Evolutionary conservation across 371 early-diverging fungal genomes (phyloP).

Genomic region (Mortierella polycephala): DNA sequence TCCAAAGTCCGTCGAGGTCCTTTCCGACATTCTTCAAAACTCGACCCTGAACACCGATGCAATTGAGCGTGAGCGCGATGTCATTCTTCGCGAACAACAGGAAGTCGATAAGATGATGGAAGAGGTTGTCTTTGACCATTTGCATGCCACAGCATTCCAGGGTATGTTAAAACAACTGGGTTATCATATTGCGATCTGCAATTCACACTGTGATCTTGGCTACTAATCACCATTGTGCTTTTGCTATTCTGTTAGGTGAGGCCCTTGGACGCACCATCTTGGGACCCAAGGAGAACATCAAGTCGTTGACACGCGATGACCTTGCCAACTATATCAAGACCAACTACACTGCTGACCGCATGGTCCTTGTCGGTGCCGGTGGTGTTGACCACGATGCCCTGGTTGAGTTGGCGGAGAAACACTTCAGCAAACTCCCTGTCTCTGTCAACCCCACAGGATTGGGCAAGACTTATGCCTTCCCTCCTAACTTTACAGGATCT

Average conservation of each 20-base stretch:
- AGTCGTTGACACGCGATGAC: constrained; percentile 85
- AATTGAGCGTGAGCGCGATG: constrained; percentile 94
- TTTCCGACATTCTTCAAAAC: constrained; percentile 95
- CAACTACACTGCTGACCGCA: constrained; percentile 95
- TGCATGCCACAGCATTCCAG: constrained; percentile 97
- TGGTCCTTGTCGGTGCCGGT: constrained; percentile 96
- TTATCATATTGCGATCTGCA: no score
- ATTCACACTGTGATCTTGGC: no score
- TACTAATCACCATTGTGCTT: no score
- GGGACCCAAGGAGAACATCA: constrained; percentile 93
- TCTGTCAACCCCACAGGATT: constrained; percentile 57
- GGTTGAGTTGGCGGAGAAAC: constrained; percentile 90
- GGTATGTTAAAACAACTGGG: no score
- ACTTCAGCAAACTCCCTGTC: constrained; percentile 84
- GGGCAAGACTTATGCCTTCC: constrained; percentile 62
- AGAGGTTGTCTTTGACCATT: constrained; percentile 95
- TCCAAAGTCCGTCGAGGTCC: constrained; percentile 87
- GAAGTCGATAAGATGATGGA: constrained; percentile 96
- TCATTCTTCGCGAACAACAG: constrained; percentile 94
- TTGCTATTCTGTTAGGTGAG: constrained; percentile 55
- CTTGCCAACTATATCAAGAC: constrained; percentile 85
- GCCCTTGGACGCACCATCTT: constrained; percentile 95
- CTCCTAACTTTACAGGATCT: constrained; percentile 87
- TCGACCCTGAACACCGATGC: constrained; percentile 86
- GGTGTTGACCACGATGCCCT: constrained; percentile 94